phyloP scores from a whole-genome alignment of 2,329 filamentous ascomycete genomes.

The Akanthomyces uredinophilus region DNA sequence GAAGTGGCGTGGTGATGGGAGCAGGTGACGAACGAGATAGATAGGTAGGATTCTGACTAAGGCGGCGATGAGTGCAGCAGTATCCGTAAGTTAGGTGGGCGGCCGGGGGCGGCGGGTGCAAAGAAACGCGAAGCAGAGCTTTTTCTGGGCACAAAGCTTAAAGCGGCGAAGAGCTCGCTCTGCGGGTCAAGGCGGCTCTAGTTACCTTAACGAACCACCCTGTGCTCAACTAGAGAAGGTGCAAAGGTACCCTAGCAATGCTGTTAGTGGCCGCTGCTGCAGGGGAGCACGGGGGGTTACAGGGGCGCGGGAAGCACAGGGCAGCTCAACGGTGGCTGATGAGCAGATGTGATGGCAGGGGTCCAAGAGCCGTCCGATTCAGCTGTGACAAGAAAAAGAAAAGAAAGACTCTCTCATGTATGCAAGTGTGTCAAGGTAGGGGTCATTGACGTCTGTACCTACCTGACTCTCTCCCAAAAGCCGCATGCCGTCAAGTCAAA shows the following conservation, averaged over 20 bases:
- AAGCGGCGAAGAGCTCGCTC: constrained; percentile 2
- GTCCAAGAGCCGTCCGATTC: not conserved
- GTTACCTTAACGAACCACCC: too few species aligned
- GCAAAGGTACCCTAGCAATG: too few species aligned
- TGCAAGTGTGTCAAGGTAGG: too few species aligned
- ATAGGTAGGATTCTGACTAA: constrained; percentile 1
- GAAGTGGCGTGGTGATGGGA: constrained; percentile 8
- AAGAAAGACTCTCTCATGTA: too few species aligned
- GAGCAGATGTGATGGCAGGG: not conserved
- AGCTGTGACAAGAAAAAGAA: not conserved
- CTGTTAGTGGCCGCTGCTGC: too few species aligned
- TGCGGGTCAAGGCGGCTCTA: constrained; percentile 8
- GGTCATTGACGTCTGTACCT: too few species aligned
- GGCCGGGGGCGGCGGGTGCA: not conserved
- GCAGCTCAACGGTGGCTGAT: not conserved
- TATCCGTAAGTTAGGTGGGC: too few species aligned
- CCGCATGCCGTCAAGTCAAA: too few species aligned
- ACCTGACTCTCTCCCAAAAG: too few species aligned
- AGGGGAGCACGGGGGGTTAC: too few species aligned
- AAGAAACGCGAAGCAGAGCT: constrained; percentile 3
- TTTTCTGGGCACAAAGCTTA: not conserved
- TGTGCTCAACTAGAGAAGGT: too few species aligned
- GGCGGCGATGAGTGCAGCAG: not conserved
- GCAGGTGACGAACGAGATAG: constrained; percentile 12
- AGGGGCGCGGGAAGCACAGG: not conserved